Evolutionary conservation across 2,329 filamentous ascomycete genomes (phyloP).

Genomic region (Cladorrhinum sp.): DNA sequence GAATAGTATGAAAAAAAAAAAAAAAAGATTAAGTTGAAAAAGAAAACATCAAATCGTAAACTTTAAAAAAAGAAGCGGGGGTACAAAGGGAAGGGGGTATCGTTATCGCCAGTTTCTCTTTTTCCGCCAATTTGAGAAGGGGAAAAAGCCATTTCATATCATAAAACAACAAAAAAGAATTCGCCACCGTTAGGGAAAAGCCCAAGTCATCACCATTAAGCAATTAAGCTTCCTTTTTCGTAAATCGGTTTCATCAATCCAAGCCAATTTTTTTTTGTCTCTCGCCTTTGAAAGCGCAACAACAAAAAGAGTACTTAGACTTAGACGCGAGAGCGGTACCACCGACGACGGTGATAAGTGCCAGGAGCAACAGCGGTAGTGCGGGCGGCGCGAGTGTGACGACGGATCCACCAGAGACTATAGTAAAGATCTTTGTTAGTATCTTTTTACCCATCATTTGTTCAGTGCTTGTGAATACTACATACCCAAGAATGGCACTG

Average conservation of each 20-base stretch:
- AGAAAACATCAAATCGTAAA: constrained; percentile 1
- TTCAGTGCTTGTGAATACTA: not conserved
- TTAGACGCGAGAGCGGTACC: constrained; percentile 46
- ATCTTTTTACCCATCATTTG: not conserved
- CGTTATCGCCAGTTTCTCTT: not conserved
- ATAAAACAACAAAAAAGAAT: too few relatives aligned
- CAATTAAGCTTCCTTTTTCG: too few relatives aligned
- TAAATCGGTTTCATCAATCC: too few relatives aligned
- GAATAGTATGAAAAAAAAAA: not conserved
- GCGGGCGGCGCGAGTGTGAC: constrained; percentile 29
- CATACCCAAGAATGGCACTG: constrained; percentile 53
- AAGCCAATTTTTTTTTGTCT: too few relatives aligned
- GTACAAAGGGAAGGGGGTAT: not conserved
- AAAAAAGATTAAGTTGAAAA: not conserved
- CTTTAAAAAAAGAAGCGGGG: too few relatives aligned
- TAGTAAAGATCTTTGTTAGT: constrained; percentile 6
- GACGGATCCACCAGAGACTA: constrained; percentile 49
- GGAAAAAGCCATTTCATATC: not conserved
- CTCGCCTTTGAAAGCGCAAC: not conserved
- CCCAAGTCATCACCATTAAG: too few relatives aligned
- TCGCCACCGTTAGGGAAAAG: too few relatives aligned
- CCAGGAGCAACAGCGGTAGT: constrained; percentile 24
- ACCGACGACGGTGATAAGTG: constrained; percentile 37
- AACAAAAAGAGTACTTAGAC: not conserved
- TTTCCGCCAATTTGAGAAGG: not conserved